These are phyloP conservation scores for Dictyostelium brefeldianum DNA, from an alignment of 78 protist species.

Conservation along the genomic window DNA sequence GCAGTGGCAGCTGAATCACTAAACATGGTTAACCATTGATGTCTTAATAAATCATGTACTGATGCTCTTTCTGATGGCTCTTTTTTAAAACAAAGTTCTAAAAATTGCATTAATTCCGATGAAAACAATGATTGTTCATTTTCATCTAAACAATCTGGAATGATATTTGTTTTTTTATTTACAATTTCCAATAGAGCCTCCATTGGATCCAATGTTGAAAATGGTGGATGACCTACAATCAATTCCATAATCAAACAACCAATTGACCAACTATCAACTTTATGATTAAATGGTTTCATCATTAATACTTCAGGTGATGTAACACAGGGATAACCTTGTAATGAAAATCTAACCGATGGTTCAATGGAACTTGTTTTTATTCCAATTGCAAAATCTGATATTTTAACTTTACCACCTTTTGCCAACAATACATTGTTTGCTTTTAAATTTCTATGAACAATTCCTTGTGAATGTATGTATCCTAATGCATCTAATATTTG, in stretches of 20 bases:
- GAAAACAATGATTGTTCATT: slow-evolving; percentile 21
- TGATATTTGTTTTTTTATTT: not conserved
- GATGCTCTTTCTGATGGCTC: slow-evolving; percentile 23
- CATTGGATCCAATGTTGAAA: slow-evolving; percentile 27
- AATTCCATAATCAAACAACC: slow-evolving; percentile 84
- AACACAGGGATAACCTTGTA: slow-evolving; percentile 82
- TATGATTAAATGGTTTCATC: slow-evolving; percentile 53
- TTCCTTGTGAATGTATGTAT: slow-evolving; percentile 74
- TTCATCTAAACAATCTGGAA: slow-evolving; percentile 11
- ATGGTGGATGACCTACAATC: slow-evolving; percentile 73
- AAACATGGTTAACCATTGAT: slow-evolving; percentile 36
- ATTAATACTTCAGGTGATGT: slow-evolving; percentile 83
- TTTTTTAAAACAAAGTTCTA: slow-evolving; percentile 22
- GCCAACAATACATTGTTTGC: slow-evolving; percentile 80
- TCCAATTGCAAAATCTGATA: slow-evolving; percentile 83
- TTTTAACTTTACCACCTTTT: slow-evolving; percentile 47
- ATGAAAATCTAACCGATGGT: not conserved
- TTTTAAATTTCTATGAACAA: slow-evolving; percentile 86
- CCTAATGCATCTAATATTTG: slow-evolving; percentile 52
- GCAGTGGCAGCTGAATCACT: not conserved
- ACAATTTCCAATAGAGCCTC: slow-evolving; percentile 49
- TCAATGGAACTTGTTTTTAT: not conserved
- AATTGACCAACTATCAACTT: slow-evolving; percentile 71
- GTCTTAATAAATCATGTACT: slow-evolving; percentile 23
- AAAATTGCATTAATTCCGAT: slow-evolving; percentile 4